phyloP scores from a whole-genome alignment of 176 grass and related monocot genomes.

The Phoenix roebelenii region DNA sequence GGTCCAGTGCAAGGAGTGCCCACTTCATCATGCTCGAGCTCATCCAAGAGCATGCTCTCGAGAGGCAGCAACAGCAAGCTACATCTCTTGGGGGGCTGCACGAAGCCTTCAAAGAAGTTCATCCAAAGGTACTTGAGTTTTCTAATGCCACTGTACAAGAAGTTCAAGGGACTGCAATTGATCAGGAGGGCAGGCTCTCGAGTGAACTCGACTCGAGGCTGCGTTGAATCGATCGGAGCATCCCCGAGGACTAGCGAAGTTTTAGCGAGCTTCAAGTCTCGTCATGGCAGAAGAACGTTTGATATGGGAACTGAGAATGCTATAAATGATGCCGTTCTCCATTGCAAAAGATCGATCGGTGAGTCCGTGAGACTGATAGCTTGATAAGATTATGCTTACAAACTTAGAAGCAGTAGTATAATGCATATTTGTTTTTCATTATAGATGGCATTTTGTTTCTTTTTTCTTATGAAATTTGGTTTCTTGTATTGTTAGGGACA shows the following conservation, averaged over 20 bases:
- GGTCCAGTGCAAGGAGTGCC: not conserved
- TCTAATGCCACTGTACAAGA: conserved; percentile 25
- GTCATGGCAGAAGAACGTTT: conserved; percentile 8
- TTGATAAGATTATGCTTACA: too few species aligned
- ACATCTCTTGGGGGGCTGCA: conserved; percentile 4
- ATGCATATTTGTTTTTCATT: too few species aligned
- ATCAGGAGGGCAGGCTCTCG: not conserved
- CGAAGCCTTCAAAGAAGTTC: conserved; percentile 17
- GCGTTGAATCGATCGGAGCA: not conserved
- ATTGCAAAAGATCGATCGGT: conserved; percentile 30
- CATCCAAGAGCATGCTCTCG: not conserved
- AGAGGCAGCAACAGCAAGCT: conserved; percentile 7
- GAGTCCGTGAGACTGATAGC: not conserved
- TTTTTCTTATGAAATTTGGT: too few species aligned
- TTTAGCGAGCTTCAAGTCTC: not conserved
- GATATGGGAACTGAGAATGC: conserved; percentile 20
- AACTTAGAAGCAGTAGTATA: too few species aligned
- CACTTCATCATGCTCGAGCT: not conserved
- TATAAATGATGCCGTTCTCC: conserved; percentile 30
- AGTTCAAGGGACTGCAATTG: not conserved
- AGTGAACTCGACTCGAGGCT: not conserved
- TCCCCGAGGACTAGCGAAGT: not conserved
- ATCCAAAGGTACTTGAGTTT: conserved; percentile 15
- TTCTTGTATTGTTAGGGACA: too few species aligned
- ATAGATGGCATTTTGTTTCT: too few species aligned